Conservation (phyloP, 495 filamentous ascomycete genomes). For the Stereocaulon alpinum region DNA sequence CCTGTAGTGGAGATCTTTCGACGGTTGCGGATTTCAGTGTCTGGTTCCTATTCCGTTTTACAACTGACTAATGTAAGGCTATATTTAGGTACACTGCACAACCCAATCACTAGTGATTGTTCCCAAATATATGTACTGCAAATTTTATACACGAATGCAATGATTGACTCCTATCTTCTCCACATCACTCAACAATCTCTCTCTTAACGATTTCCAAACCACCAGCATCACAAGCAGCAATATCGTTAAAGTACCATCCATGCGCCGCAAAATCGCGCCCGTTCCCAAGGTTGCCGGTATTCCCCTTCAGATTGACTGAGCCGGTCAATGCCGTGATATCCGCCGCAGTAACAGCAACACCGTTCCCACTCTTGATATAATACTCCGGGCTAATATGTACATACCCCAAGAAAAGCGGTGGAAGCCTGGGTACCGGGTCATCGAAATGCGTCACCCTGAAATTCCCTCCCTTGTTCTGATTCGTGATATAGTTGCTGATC, state of each 20-base stretch:
- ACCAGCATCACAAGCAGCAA: conserved; percentile 15
- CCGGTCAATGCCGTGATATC: conserved; percentile 33
- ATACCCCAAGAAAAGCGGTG: conserved; percentile 45
- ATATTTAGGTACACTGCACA: no score
- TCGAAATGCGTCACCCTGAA: conserved; percentile 58
- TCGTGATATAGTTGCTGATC: conserved; percentile 45
- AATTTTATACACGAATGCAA: background rate
- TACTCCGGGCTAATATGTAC: conserved; percentile 59
- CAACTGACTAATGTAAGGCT: no score
- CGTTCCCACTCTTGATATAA: conserved; percentile 41
- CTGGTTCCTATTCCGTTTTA: no score
- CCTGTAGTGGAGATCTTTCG: no score
- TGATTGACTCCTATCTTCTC: background rate
- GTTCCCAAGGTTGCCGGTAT: conserved; percentile 30
- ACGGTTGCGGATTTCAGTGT: no score
- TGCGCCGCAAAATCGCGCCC: conserved; percentile 29
- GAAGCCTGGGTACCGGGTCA: conserved; percentile 57
- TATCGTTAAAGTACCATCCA: conserved; percentile 36
- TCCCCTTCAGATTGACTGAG: conserved; percentile 31
- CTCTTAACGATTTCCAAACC: conserved; percentile 13
- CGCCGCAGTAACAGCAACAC: conserved; percentile 30
- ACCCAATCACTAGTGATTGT: no score
- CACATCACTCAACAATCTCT: background rate
- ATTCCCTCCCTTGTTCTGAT: conserved; percentile 36
- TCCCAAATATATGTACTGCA: no score